Conservation (phyloP, 441 rosid genomes). For the Corymbia citriodora region DNA sequence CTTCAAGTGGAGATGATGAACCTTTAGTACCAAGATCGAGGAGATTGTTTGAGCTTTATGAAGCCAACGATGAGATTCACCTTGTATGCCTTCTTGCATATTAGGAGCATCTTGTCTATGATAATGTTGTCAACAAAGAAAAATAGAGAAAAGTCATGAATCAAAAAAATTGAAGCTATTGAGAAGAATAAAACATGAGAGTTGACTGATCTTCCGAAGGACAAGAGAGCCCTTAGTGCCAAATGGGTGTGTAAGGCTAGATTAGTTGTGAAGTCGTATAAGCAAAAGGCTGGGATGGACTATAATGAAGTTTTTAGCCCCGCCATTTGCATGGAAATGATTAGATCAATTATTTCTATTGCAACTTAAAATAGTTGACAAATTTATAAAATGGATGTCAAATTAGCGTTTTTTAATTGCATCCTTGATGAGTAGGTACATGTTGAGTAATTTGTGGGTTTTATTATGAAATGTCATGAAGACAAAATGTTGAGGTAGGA, state of each 20-base stretch:
- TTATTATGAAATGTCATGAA: background rate
- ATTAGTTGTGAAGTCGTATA: background rate
- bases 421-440: background rate
- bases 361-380: background rate
- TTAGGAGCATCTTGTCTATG: background rate
- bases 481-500: background rate
- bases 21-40: accelerated
- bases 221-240: background rate
- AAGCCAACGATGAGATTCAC: background rate
- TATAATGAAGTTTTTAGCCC: background rate
- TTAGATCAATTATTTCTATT: background rate
- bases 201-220: background rate
- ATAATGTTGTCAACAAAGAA: background rate
- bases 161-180: background rate
- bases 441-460: background rate
- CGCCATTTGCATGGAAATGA: background rate
- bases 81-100: background rate
- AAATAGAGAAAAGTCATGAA: background rate
- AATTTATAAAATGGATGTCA: background rate
- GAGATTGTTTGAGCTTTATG: background rate
- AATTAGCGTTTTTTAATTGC: background rate
- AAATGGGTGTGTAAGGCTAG: background rate
- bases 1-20: background rate
- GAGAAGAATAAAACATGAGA: background rate
- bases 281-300: background rate